Conservation (phyloP, 2,329 filamentous ascomycete species). For the Pseudocercospora musae region DNA sequence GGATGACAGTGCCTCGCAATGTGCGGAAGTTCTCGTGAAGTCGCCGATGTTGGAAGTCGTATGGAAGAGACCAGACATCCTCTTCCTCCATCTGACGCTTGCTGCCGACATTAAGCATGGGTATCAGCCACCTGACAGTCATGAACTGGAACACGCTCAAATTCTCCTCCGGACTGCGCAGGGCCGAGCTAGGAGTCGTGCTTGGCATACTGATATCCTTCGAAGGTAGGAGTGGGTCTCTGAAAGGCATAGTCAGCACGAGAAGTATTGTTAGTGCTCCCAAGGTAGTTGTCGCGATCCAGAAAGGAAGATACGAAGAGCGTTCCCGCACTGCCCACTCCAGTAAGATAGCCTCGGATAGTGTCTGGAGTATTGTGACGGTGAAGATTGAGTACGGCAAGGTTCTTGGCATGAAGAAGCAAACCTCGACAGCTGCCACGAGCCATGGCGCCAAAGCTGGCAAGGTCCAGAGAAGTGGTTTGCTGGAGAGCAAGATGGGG, state of each 20-base stretch:
- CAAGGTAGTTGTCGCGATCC: constrained; percentile 31
- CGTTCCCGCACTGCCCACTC: constrained; percentile 14
- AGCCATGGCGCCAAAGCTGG: constrained; percentile 26
- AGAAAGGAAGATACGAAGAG: constrained; percentile 10
- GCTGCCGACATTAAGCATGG: constrained; percentile 65
- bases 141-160: constrained; percentile 79
- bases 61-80: constrained; percentile 77
- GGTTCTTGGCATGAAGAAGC: constrained; percentile 28
- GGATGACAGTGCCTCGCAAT: constrained; percentile 68
- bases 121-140: constrained; percentile 77
- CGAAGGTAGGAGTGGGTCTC: constrained; percentile 55
- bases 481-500: background rate
- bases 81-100: constrained; percentile 67
- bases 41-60: constrained; percentile 75
- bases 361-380: constrained; percentile 24
- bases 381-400: constrained; percentile 27
- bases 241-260: constrained; percentile 67
- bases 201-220: constrained; percentile 60
- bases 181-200: constrained; percentile 52
- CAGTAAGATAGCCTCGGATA: constrained; percentile 26
- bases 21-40: constrained; percentile 73
- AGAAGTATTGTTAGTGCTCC: constrained; percentile 49
- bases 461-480: constrained; percentile 5
- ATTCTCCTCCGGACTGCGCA: constrained; percentile 78
- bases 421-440: constrained; percentile 22